phyloP scores from a whole-genome alignment of 2,329 filamentous ascomycete species.

The Aspergillus bombycis region DNA sequence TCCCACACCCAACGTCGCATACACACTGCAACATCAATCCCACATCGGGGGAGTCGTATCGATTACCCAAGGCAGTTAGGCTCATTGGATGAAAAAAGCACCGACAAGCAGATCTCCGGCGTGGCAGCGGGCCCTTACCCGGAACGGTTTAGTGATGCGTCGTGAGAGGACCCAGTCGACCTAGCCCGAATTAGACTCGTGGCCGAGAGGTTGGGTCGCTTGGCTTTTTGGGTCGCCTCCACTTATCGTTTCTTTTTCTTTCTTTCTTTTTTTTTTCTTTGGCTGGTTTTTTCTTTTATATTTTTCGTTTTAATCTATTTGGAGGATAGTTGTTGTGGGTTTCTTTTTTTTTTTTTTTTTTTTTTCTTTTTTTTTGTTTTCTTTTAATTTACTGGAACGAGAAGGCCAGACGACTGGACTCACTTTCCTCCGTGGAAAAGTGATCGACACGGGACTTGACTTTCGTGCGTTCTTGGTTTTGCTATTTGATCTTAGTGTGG shows the following conservation, averaged over 20 bases:
- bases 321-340: background rate
- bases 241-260: no score
- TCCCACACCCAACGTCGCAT: background rate
- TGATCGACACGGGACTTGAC: constrained; percentile 24
- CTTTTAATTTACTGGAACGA: constrained; percentile 17
- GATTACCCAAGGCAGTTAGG: constrained; percentile 14
- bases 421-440: background rate
- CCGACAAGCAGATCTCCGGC: constrained; percentile 22
- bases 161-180: constrained; percentile 12
- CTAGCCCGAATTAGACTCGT: constrained; percentile 17
- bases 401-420: constrained; percentile 18
- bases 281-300: background rate
- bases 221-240: background rate
- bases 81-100: background rate
- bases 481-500: background rate
- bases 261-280: background rate
- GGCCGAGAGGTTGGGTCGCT: constrained; percentile 12
- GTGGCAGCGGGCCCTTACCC: constrained; percentile 21
- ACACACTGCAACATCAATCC: constrained; percentile 2
- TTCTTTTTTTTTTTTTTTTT: background rate
- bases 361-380: background rate
- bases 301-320: background rate
- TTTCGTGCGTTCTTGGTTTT: constrained; percentile 10
- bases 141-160: constrained; percentile 16
- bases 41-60: constrained; percentile 15